Base-by-base conservation (phyloP, 2,329 filamentous ascomycete genomes). In the Colletotrichum simmondsii region DNA sequence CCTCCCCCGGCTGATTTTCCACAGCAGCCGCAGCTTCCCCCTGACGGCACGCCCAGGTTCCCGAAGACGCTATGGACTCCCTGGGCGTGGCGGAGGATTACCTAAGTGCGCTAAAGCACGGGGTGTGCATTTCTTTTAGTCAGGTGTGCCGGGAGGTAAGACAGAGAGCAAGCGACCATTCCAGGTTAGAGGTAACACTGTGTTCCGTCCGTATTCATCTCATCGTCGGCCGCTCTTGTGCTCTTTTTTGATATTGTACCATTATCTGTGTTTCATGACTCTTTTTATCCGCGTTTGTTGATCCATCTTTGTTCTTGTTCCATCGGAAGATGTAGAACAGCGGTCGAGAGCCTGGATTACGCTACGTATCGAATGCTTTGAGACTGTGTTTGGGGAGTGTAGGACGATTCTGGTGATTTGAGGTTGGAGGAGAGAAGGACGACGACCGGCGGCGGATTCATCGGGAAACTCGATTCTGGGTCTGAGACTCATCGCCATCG, bases 91-190 rank as follows among this genome's bases (percentile, higher is more conserved):
- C 32, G 42, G 49, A 35, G 56, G 46, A 72, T 72, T 72, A 72
- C 65, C 65, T 72, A 68, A 72, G 58, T 28, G 22, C 58, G 58
- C 69, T 63, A 63, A 63, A 37, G 37, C 64, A 37, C 35, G 37
- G 69, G 37, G 65, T 49, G 37, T 58, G 24, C 24, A 37, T 68
- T 57, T 68, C 58, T 63, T 59, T 58, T 63, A 52, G 65, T 72
- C 69, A 72, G 69, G 52, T 68, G 69, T 52, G n/a, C 26, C 26
- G 16, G 62, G 26, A 61, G n/a, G 49, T 32, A 28, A 32, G 49
- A 65, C 62, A 56, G 19, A 32, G 35, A 49, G 42, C 54, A 10
- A 19, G 24, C 61, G 28, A 63, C 26, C 37, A 42, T 42, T 26
- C 26, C 42, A 42, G 37, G 37, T 19, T 42, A 19, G 42, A 32